phyloP scores from a whole-genome alignment of 805 yeast genomes.

The Dipodascus geniculatus region DNA sequence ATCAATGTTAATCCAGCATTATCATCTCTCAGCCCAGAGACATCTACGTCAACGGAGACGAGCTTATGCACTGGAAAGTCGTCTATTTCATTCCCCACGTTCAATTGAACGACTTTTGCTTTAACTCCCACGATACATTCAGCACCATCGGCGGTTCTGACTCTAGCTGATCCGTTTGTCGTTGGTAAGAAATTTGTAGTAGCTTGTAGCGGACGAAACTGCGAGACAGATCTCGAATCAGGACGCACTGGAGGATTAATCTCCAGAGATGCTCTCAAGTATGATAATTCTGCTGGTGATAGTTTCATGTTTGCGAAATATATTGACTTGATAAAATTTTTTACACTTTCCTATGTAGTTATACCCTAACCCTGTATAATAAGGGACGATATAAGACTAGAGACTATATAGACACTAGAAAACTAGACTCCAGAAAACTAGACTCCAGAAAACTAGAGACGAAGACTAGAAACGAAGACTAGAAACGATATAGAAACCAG shows the following conservation, averaged over 20 bases:
- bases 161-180: conserved; percentile 87
- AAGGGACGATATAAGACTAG: conserved; percentile 6
- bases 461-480: too few species aligned
- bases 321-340: conserved; percentile 1
- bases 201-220: conserved; percentile 80
- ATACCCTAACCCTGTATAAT: too few species aligned
- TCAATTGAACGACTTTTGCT: conserved; percentile 53
- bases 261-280: conserved; percentile 59
- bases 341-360: too few species aligned
- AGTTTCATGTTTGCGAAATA: conserved; percentile 24
- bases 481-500: too few species aligned
- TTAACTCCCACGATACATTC: conserved; percentile 91
- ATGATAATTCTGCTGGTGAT: conserved; percentile 34
- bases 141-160: conserved; percentile 77
- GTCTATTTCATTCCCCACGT: conserved; percentile 22
- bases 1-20: conserved; percentile 55
- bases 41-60: conserved; percentile 65
- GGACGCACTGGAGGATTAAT: conserved; percentile 60
- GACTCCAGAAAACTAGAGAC: too few species aligned
- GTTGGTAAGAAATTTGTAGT: conserved; percentile 69
- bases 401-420: too few species aligned
- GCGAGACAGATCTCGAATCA: conserved; percentile 65
- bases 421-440: too few species aligned
- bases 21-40: conserved; percentile 62
- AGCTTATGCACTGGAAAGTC: conserved; percentile 27